Base-by-base conservation (phyloP, 371 early-diverging fungal genomes). In the Chytridiales sp. region DNA sequence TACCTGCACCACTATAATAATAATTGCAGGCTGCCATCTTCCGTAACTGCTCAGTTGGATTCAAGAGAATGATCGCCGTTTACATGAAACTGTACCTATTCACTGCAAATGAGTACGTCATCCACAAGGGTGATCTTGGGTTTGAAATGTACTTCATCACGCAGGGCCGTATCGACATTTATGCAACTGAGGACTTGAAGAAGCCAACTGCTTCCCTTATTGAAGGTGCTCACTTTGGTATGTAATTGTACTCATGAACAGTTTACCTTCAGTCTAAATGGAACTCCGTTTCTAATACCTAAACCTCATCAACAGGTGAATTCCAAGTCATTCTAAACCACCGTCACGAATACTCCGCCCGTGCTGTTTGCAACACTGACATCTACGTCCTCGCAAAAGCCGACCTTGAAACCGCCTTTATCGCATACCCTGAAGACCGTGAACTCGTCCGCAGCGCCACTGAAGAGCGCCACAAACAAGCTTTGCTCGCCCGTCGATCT, bases 341-440 rank as follows among this genome's bases (percentile, higher is more conserved):
- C 55, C 60, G 66, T 15, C 74, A 73, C 56, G 76, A 76, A 43
- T 72, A 74, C 56, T 69, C 71, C 22, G 76, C 74, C 9, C 26
- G 65, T 19, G 75, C 78, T 2, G 72, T 74, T 4, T 76, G 76
- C 62, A 78, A 78, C 63, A 71, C 72, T n/a, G 78, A 78, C 50
- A 71, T 78, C 31, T 78, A 73, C 61, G 74, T 76, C 17, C 64
- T 78, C 30, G 51, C 65, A 47, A 55, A 67, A 24, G 70, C 71
- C 11, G 76, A 76, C 29, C 51, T 72, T 15, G 65, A 72, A 19
- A 35, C 42, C 5, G 72, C 72, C 15, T 75, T 72, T 58, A 53
- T 30, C 15, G 68, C 70, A 3, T 78, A 67, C 54, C 78, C 78
- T 1, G 76, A 70, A 3, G 78, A 78, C 61, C 56, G 56, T 15